Evolutionary conservation across 768 basidiomycete species (phyloP), one percentile per base, ranked within the genome.

Genomic region (Lentinula aciculospora): DNA sequence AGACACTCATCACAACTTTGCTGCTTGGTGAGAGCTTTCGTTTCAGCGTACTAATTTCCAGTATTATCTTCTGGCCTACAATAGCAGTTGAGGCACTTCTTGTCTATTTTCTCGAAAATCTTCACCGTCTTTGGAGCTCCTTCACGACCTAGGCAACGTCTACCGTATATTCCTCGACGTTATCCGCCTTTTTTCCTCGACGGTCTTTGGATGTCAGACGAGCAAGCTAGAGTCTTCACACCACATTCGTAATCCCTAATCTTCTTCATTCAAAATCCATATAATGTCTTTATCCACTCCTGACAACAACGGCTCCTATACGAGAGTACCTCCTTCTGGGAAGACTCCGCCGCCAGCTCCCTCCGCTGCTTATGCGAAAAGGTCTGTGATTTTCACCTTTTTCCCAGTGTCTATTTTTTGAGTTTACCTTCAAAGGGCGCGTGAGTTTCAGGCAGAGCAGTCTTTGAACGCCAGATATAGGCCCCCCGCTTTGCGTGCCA

Each of bases 201-300:
- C 65, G 63, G 64, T 66, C 65, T 36, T 47, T 28, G 25, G 46
- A 31, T 31, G 15, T 47, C 46, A 31, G 46, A 47, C 46, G 46
- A 47, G 42, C 54, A 44, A 45, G 54, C 27, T 45, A 44, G 28
- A 39, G 39, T 42, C 54, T 46, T 53, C 49, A 50, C 29, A 34
- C 25, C 53, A 39, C 70, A 69, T 71, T 73, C 74, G 72, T 92
- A 92, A 92, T 92, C 82, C 81, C 80, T 92, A 92, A 90, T 90
- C 83, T 80, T 81, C 73, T 72, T 76, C 76, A 73, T 76, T 75
- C 75, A 72, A 74, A 79, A 76, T 71, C 69, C 73, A 75, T 88
- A 88, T 88, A 89, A 93, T 93, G 91, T 92, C 91, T 79, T 85
- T 92, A 82, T 90, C 90, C 71, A 83, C 89, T 72, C 79, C 81